A percentile compares a stretch with the other conserved stretches of the same genome.
Evolutionary conservation across 2,329 filamentous ascomycete genomes (phyloP).

Genomic region (Helminthosporium solani): DNA sequence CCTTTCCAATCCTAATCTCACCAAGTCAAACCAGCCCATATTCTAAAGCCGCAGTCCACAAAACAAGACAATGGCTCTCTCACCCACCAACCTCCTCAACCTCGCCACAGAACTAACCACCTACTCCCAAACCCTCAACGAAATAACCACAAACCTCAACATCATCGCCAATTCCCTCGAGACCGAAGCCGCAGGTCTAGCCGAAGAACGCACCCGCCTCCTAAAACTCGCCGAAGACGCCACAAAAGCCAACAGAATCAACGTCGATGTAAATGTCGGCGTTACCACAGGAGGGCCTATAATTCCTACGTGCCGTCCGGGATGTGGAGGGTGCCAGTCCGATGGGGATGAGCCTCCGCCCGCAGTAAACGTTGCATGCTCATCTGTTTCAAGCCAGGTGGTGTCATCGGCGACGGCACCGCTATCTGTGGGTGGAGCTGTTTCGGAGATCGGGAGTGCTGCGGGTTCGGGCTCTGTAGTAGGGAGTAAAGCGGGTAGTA

Average conservation of each 20-base stretch:
- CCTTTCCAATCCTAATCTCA: too few relatives aligned
- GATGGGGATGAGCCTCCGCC: neutral
- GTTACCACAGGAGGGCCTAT: neutral
- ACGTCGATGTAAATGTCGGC: slow-evolving; percentile 3
- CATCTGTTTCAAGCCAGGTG: too few relatives aligned
- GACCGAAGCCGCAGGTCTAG: slow-evolving; percentile 19
- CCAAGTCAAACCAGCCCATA: too few relatives aligned
- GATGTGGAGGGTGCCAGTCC: neutral
- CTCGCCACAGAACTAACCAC: neutral
- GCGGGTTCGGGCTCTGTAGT: too few relatives aligned
- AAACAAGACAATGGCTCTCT: neutral
- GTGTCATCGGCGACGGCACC: too few relatives aligned
- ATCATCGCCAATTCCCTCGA: neutral
- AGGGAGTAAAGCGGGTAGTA: neutral
- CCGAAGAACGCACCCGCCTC: slow-evolving; percentile 19
- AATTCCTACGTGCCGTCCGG: neutral
- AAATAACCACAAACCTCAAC: neutral
- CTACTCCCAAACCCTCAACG: neutral
- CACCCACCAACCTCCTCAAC: neutral
- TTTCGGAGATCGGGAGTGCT: too few relatives aligned
- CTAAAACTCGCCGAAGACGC: slow-evolving; percentile 14
- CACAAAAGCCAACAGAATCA: slow-evolving; percentile 14
- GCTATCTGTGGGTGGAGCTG: too few relatives aligned
- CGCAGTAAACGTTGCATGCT: too few relatives aligned
- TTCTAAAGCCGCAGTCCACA: too few relatives aligned